phyloP scores from a whole-genome alignment of 2,329 filamentous ascomycete genomes.

The Colletotrichum sp. region DNA sequence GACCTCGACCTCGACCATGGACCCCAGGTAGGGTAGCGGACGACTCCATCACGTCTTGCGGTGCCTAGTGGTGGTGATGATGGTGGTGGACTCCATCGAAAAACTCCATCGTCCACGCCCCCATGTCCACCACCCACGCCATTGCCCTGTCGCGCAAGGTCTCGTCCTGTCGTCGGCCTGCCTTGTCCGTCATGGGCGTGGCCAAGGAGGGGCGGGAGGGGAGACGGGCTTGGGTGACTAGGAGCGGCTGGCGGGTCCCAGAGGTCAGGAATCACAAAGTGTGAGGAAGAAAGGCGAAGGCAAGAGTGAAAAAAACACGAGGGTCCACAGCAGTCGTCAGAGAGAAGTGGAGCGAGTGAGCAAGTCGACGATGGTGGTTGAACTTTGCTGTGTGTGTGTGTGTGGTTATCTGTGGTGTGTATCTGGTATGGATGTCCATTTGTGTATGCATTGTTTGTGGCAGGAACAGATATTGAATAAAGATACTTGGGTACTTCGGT shows the following conservation, averaged over 20 bases:
- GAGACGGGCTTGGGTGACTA: neutral
- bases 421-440: neutral
- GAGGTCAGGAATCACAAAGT: neutral
- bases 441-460: neutral
- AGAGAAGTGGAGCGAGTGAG: conserved; percentile 14
- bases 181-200: neutral
- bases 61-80: neutral
- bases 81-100: neutral
- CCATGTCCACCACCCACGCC: neutral
- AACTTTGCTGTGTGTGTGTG: neutral
- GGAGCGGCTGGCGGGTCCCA: neutral
- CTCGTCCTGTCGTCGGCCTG: neutral
- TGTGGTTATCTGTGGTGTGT: neutral
- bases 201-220: neutral
- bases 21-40: neutral
- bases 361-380: neutral
- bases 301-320: conserved; percentile 1
- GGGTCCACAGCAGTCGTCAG: conserved; percentile 15
- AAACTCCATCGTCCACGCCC: neutral
- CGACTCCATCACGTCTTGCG: neutral
- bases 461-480: neutral
- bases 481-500: neutral
- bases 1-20: neutral
- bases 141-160: neutral
- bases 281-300: neutral